Evolutionary conservation across 306 rosid genomes (phyloP).

Genomic region (Oxytropis ochrocephala): DNA sequence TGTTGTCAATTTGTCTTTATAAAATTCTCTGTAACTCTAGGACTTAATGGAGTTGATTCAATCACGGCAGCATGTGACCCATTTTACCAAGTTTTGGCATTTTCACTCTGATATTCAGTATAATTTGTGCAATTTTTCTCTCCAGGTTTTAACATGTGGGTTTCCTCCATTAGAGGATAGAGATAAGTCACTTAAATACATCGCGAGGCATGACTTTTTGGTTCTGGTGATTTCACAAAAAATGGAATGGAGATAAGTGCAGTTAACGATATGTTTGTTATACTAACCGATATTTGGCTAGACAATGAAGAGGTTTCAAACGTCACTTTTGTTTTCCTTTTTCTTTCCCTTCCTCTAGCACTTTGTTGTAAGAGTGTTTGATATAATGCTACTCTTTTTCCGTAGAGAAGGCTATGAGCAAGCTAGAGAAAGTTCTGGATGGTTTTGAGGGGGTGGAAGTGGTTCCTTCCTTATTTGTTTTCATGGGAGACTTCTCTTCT

Average conservation of each 20-base stretch:
- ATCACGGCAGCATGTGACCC: too few relatives aligned
- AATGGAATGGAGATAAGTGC: constrained; percentile 85
- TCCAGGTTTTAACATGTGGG: constrained; percentile 84
- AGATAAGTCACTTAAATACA: constrained; percentile 56
- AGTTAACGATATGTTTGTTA: constrained; percentile 77
- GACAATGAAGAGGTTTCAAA: constrained; percentile 75
- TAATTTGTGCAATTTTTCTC: constrained; percentile 5
- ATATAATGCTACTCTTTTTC: constrained; percentile 34
- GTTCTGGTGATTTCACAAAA: constrained; percentile 52
- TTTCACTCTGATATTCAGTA: neutral
- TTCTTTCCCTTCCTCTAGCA: neutral
- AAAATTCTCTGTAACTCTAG: too few relatives aligned
- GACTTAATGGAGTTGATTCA: neutral
- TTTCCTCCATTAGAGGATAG: constrained; percentile 91
- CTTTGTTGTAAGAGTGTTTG: constrained; percentile 6
- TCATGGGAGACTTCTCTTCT: constrained; percentile 94
- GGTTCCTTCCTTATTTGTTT: constrained; percentile 82
- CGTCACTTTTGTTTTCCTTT: neutral
- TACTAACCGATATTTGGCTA: constrained; percentile 81
- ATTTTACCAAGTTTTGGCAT: neutral
- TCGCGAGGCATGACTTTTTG: constrained; percentile 77
- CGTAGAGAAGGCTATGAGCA: constrained; percentile 73
- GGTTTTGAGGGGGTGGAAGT: constrained; percentile 76
- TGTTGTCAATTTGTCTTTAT: neutral
- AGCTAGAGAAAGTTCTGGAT: constrained; percentile 60